Base-by-base conservation (phyloP, 306 rosid genomes). In the Quercus aquifolioides region DNA sequence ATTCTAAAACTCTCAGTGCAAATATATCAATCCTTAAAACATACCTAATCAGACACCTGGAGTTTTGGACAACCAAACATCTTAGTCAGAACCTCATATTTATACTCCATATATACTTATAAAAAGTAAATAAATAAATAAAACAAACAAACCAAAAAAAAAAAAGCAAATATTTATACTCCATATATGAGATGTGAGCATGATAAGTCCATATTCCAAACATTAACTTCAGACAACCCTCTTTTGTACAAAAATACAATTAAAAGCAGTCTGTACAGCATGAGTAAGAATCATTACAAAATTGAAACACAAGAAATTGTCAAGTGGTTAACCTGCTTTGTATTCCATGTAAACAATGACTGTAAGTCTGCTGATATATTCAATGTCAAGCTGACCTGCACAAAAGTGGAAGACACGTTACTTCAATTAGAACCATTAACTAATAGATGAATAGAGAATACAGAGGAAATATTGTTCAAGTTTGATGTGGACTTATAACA, bases 271-370 rank as follows among this genome's bases (percentile, higher is more conserved):
- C 26, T 1, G 65, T 26, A 55, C 20, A 43, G 9, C 11, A 54
- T 25, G 31, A 65, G 21, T 2, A 67, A 5, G 30, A 77, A 76
- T 38, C 23, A 7, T 12, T 17, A 26, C 57, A 35, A 33, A 67
- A 35, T 46, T 31, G 23, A 67, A 67, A 67, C 49, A 11, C 12
- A 43, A 6, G 26, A 60, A 56, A 55, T 51, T 38, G 43, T 83
- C 68, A 82, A 80, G 69, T 76, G 63, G 82, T 69, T 38, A 84
- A 95, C 99, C 98, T 95, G 98, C 84, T 95, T 95, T 11, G 99
- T 95, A 80, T 95, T 95, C 99, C 99, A 95, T 5, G 98, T 95
- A 88, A 95, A 95, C n/a, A n/a, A n/a, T n/a, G n/a, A n/a, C n/a
- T n/a, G n/a, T n/a, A n/a, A n/a, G n/a, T n/a, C n/a, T n/a, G n/a